Base-by-base conservation (phyloP, 352 stramenopile genomes). In the Globisporangium perplexum region DNA sequence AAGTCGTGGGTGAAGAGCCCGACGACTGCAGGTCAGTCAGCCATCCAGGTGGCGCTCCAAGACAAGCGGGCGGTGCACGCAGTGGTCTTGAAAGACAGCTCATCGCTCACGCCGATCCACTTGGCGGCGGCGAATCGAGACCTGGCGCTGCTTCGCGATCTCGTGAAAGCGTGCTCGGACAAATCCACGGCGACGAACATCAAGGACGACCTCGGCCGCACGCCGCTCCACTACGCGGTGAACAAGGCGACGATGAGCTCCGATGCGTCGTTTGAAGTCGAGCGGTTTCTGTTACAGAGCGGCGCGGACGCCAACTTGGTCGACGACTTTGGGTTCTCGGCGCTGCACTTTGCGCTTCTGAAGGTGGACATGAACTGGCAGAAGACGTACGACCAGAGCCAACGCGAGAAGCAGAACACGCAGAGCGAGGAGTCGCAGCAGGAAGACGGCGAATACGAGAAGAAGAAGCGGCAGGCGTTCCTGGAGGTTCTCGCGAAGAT, bases 331-430 rank as follows among this genome's bases (percentile, higher is more conserved):
- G 64, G 68, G 1, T 82, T 85, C 48, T 58, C 74, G 4, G 52
- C 67, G 15, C 57, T 92, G 24, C 81, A 90, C 49, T 88, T 90
- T 51, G 78, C 81, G 0, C 48, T 92, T 17, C 63, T 83, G 23
- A 90, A 92, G 47, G 67, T 92, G 11, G 54, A 82, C 31, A 59
- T 92, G 26, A 60, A 78, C n/a, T 92, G 78, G 78, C 78, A 90
- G 22, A 59, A 67, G 1, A 44, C 57, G 12, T 84, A 88, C 41
- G 74, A 86, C 41, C 7, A 52, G 5, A 39, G 57, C 0, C 71
- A 66, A 15, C 45, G 68, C 41, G 71, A 68, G 36, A 66, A 67
- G 57, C 53, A 59, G 8, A 24, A 66, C 26, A 62, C 65, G 54
- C 55, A 59, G 8, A 22, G 47, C 0, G 45, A 65, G 12, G 53